Percentiles rank a stretch among this genome's conserved stretches.
phyloP scores from a whole-genome alignment of 257 asterid genomes.

The Lantana camara region DNA sequence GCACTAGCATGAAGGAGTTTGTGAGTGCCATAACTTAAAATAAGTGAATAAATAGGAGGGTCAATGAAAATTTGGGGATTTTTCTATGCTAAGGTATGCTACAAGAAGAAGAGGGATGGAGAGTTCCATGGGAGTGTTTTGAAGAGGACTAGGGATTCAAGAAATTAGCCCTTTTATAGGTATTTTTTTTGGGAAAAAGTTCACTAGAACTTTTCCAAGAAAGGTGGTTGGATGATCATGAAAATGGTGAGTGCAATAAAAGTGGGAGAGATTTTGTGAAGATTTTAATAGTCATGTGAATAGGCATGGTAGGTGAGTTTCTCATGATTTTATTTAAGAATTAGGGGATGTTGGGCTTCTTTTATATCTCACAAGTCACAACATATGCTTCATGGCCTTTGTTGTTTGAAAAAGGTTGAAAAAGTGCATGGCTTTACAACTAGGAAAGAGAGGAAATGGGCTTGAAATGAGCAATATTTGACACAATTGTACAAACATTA shows the following conservation, averaged over 20 bases:
- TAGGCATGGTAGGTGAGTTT: constrained; percentile 33
- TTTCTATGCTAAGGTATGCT: background rate
- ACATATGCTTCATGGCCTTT: constrained; percentile 21
- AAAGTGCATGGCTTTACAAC: constrained; percentile 3
- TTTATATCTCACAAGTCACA: background rate
- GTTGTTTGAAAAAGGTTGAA: constrained; percentile 6
- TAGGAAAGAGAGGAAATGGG: background rate
- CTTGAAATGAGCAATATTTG: background rate
- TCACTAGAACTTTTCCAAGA: constrained; percentile 2
- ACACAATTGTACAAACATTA: background rate
- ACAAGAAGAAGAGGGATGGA: background rate
- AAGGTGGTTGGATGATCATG: constrained; percentile 45
- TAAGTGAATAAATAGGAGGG: background rate
- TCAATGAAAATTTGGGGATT: background rate
- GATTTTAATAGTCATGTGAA: constrained; percentile 41
- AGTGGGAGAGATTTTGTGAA: constrained; percentile 25
- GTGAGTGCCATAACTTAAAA: constrained; percentile 17
- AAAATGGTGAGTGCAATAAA: constrained; percentile 50
- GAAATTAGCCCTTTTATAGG: constrained; percentile 27
- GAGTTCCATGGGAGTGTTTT: background rate
- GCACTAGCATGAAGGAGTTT: background rate
- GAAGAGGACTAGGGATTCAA: constrained; percentile 14
- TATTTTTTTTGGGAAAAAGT: constrained; percentile 22
- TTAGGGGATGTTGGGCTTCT: background rate
- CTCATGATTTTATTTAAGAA: constrained; percentile 25